A percentile compares a stretch with the other conserved stretches of the same genome.
phyloP scores from a whole-genome alignment of 2,329 filamentous ascomycete genomes.

The Pleurostoma richardsiae region DNA sequence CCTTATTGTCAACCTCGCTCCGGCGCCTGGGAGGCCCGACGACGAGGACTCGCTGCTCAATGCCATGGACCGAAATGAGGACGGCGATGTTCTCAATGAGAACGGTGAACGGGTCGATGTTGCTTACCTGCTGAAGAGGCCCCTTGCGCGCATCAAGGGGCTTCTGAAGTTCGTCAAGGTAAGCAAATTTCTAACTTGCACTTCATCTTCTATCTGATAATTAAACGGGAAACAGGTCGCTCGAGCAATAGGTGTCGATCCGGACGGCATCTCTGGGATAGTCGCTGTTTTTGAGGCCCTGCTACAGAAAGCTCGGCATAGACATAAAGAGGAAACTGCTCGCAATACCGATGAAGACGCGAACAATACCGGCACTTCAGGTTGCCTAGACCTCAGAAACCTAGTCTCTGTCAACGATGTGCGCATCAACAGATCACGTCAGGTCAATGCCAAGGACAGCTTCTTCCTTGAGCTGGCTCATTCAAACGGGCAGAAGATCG shows the following conservation, averaged over 20 bases:
- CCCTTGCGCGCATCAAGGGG: constrained; percentile 82
- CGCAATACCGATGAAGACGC: constrained; percentile 81
- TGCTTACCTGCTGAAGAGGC: constrained; percentile 84
- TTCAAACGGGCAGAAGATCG: constrained; percentile 83
- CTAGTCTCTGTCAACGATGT: constrained; percentile 67
- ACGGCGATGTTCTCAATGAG: constrained; percentile 63
- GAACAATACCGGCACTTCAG: constrained; percentile 72
- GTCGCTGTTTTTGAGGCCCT: constrained; percentile 63
- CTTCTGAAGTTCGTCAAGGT: constrained; percentile 79
- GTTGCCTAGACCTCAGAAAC: constrained; percentile 73
- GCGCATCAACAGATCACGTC: constrained; percentile 67
- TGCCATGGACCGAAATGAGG: constrained; percentile 54
- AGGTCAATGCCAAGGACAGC: constrained; percentile 84
- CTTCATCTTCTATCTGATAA: neutral
- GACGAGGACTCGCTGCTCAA: constrained; percentile 57
- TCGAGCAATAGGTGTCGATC: constrained; percentile 48
- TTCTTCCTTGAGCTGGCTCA: constrained; percentile 84
- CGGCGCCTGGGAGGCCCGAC: constrained; percentile 47
- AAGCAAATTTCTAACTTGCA: constrained; percentile 9
- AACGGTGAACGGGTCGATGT: constrained; percentile 91
- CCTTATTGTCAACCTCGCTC: constrained; percentile 86
- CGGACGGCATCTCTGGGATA: constrained; percentile 51
- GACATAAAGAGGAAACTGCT: constrained; percentile 61
- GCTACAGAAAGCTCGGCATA: constrained; percentile 69
- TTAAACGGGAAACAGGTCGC: constrained; percentile 44